Percentiles rank a stretch among this genome's conserved stretches.
Conservation (phyloP, 164 flowering plant species). For the Nymphaea thermarum region DNA sequence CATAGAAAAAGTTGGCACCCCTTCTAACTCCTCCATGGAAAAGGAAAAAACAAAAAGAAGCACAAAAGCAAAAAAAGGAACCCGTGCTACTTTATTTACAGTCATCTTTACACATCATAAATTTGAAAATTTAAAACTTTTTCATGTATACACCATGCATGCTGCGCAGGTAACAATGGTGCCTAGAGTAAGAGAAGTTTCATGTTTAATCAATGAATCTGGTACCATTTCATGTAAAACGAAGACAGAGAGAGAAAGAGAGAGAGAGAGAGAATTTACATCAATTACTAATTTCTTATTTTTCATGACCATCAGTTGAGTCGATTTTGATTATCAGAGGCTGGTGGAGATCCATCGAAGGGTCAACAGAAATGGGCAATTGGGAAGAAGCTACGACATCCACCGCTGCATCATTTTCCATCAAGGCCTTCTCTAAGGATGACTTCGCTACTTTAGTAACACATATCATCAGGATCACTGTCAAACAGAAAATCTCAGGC, state of each 20-base stretch:
- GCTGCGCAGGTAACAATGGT: neutral
- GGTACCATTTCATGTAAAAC: too few relatives aligned
- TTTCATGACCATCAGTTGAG: constrained; percentile 29
- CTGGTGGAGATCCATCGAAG: constrained; percentile 39
- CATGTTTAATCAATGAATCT: too few relatives aligned
- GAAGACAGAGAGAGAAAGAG: neutral
- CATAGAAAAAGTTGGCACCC: neutral
- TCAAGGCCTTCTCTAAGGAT: constrained; percentile 81
- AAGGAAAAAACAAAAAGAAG: neutral
- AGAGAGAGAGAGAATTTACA: neutral
- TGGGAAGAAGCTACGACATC: constrained; percentile 23
- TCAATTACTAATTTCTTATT: constrained; percentile 10
- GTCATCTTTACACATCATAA: neutral
- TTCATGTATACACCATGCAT: neutral
- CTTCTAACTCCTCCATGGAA: neutral
- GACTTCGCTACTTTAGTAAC: constrained; percentile 72
- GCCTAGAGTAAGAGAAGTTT: neutral
- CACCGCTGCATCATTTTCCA: constrained; percentile 53
- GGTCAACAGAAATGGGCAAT: constrained; percentile 34
- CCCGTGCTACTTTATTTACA: neutral
- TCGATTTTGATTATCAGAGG: constrained; percentile 75
- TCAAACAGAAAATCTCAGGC: constrained; percentile 4
- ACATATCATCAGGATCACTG: constrained; percentile 52
- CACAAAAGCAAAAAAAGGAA: neutral
- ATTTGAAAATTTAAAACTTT: neutral